These are phyloP conservation scores for Venturiaceae sp. DNA, from an alignment of 2,329 filamentous ascomycete genomes.

Conservation along the genomic window DNA sequence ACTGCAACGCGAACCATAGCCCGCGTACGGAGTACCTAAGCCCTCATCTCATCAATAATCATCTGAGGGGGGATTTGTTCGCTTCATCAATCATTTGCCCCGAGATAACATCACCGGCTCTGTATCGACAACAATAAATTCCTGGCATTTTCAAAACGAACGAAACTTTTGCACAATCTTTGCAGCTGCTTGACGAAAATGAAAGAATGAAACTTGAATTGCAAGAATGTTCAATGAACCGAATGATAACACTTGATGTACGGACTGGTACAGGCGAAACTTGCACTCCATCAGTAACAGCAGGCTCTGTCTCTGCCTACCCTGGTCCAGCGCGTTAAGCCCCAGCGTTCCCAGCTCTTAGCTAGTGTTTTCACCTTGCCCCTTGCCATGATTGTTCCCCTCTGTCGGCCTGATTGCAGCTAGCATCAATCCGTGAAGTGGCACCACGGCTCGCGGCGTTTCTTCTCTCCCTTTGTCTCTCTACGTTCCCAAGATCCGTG, in stretches of 20 bases:
- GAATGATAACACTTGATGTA: too few species aligned
- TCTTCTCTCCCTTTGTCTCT: background rate
- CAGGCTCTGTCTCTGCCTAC: background rate
- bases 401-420: background rate
- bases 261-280: too few species aligned
- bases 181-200: too few species aligned
- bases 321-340: background rate
- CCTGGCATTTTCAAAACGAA: too few species aligned
- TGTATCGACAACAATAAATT: too few species aligned
- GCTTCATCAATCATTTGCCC: too few species aligned
- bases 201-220: too few species aligned
- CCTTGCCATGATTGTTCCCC: background rate
- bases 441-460: background rate
- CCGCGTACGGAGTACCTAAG: background rate
- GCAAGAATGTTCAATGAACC: too few species aligned
- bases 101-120: too few species aligned
- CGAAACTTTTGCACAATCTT: too few species aligned
- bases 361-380: background rate
- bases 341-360: background rate
- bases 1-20: background rate
- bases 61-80: too few species aligned
- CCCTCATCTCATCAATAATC: conserved; percentile 3
- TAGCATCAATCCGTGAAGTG: background rate
- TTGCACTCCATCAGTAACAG: background rate
- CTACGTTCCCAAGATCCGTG: background rate